phyloP scores from a whole-genome alignment of 176 grass and related monocot species.

The Ensete ventricosum region DNA sequence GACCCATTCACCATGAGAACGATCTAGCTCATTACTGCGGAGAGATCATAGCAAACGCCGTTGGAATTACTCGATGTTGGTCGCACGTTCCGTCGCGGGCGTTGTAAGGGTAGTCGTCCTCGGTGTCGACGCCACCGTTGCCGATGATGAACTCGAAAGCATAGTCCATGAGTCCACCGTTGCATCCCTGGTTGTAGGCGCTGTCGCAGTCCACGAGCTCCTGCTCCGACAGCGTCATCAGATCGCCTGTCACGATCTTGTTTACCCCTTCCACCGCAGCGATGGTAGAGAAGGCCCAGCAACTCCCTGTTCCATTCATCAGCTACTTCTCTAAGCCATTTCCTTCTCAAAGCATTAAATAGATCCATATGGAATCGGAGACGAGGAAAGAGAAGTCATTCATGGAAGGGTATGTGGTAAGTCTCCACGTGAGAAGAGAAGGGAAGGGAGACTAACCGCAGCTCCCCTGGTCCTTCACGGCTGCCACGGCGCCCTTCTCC shows the following conservation, averaged over 20 bases:
- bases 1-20: too few relatives aligned
- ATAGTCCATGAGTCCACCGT: background rate
- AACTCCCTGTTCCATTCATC: background rate
- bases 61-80: background rate
- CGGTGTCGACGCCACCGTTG: background rate
- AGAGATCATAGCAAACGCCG: background rate
- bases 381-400: too few relatives aligned
- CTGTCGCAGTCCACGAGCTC: conserved; percentile 8
- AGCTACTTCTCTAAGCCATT: too few relatives aligned
- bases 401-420: too few relatives aligned
- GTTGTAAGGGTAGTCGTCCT: background rate
- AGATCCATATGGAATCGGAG: too few relatives aligned
- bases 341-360: too few relatives aligned
- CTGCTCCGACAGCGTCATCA: background rate
- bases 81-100: background rate
- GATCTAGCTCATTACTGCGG: too few relatives aligned
- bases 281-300: background rate
- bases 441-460: background rate
- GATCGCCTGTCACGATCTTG: background rate
- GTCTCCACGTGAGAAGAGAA: background rate
- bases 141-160: conserved; percentile 2
- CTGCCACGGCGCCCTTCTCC: background rate
- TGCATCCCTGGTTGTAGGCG: background rate
- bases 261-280: background rate
- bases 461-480: background rate